Evolutionary conservation across 2,329 filamentous ascomycete species (phyloP).

Genomic region (Thyridium curvatum): DNA sequence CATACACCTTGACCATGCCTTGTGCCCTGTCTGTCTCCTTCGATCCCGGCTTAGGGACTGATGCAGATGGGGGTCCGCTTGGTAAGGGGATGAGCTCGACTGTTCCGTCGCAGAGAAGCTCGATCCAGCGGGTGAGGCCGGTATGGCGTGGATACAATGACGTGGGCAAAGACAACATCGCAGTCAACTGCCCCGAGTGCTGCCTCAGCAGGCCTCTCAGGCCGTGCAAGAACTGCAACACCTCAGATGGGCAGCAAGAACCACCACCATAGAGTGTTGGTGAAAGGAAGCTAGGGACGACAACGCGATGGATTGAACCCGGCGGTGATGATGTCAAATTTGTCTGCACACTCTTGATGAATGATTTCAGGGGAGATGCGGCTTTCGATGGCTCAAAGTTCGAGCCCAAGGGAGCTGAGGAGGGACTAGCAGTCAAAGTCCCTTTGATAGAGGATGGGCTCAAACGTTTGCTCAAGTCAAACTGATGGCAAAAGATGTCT

Average conservation of each 20-base stretch:
- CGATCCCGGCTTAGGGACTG: conserved; percentile 36
- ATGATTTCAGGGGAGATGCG: conserved; percentile 52
- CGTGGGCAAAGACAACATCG: conserved; percentile 70
- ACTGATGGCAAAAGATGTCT: conserved; percentile 61
- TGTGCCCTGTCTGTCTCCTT: conserved; percentile 69
- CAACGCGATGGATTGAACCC: conserved; percentile 66
- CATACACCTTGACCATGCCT: conserved; percentile 78
- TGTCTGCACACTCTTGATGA: conserved; percentile 53
- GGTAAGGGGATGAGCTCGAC: conserved; percentile 68
- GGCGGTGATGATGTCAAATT: conserved; percentile 52
- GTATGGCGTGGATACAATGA: conserved; percentile 71
- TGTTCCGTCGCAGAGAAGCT: conserved; percentile 73
- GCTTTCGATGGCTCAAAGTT: conserved; percentile 12
- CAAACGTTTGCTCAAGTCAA: conserved; percentile 64
- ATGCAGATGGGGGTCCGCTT: conserved; percentile 10
- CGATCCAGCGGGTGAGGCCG: conserved; percentile 78
- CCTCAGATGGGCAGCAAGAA: conserved; percentile 61
- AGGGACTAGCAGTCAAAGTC: conserved; percentile 42
- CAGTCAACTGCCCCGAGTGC: conserved; percentile 59
- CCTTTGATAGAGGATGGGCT: conserved; percentile 40
- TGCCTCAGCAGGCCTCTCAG: conserved; percentile 69
- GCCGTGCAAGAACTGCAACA: conserved; percentile 76
- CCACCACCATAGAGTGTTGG: conserved; percentile 75
- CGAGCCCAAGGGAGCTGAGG: conserved; percentile 33
- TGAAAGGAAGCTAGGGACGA: conserved; percentile 80